Conservation (phyloP, 1,139 yeast genomes). For the Kodamaea alishanica region DNA sequence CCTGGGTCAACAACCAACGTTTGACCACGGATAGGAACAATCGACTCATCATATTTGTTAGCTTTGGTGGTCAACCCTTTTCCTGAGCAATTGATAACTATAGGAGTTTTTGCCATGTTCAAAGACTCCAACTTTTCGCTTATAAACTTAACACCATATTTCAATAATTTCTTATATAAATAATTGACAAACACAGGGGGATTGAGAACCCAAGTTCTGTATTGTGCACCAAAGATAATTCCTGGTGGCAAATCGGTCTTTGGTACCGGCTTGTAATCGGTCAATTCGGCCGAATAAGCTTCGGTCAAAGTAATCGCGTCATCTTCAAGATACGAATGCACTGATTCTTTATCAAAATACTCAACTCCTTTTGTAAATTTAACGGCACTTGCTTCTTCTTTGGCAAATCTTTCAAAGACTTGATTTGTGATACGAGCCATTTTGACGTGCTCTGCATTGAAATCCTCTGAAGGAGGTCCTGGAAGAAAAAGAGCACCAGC, state of each 20-base stretch:
- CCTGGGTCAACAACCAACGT: constrained; percentile 50
- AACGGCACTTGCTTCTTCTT: constrained; percentile 46
- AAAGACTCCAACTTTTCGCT: constrained; percentile 33
- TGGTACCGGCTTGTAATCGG: constrained; percentile 36
- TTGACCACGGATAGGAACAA: constrained; percentile 63
- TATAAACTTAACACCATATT: constrained; percentile 41
- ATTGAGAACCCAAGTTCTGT: constrained; percentile 59
- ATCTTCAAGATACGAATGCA: constrained; percentile 20
- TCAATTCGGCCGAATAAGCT: constrained; percentile 49
- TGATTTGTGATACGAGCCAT: constrained; percentile 48
- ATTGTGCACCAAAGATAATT: constrained; percentile 41
- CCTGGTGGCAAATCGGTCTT: constrained; percentile 34
- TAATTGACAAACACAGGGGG: constrained; percentile 54
- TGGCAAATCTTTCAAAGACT: constrained; percentile 41
- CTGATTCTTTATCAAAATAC: constrained; percentile 47
- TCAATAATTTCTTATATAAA: constrained; percentile 32
- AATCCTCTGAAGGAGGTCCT: constrained; percentile 42
- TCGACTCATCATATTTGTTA: constrained; percentile 51
- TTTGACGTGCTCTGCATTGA: constrained; percentile 44
- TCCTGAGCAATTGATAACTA: constrained; percentile 58
- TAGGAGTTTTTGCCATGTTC: constrained; percentile 32
- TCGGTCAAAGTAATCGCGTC: constrained; percentile 16
- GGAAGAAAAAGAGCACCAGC: constrained; percentile 83
- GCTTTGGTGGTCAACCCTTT: constrained; percentile 45
- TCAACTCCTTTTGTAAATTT: constrained; percentile 54